phyloP scores from a whole-genome alignment of 2,329 filamentous ascomycete species.

The Sporothrix luriei region DNA sequence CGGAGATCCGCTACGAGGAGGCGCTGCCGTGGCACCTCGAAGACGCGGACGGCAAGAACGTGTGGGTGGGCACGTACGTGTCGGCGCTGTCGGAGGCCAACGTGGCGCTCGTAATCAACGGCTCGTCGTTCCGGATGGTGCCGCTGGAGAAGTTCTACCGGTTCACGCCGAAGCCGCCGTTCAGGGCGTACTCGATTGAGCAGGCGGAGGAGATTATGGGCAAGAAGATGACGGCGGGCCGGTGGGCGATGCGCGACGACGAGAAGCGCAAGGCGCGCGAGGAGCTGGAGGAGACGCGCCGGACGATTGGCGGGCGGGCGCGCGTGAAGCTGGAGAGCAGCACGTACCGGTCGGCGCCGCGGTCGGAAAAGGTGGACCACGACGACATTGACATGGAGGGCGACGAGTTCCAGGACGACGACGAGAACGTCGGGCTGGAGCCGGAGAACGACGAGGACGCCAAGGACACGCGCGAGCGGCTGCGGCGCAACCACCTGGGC shows the following conservation, averaged over 20 bases:
- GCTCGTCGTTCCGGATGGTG: slow-evolving; percentile 75
- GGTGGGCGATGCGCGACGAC: slow-evolving; percentile 76
- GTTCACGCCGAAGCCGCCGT: slow-evolving; percentile 77
- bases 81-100: slow-evolving; percentile 83
- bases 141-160: slow-evolving; percentile 96
- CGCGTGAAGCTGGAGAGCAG: slow-evolving; percentile 69
- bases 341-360: slow-evolving; percentile 63
- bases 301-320: slow-evolving; percentile 55
- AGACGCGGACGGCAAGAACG: slow-evolving; percentile 92
- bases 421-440: slow-evolving; percentile 76
- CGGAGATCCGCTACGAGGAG: slow-evolving; percentile 83
- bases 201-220: slow-evolving; percentile 83
- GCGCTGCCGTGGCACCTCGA: slow-evolving; percentile 95
- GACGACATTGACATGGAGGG: slow-evolving; percentile 67
- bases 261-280: slow-evolving; percentile 61
- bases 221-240: slow-evolving; percentile 72
- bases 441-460: slow-evolving; percentile 78
- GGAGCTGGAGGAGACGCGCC: slow-evolving; percentile 63
- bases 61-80: slow-evolving; percentile 91
- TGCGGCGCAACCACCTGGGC: slow-evolving; percentile 79
- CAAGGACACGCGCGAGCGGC: slow-evolving; percentile 70
- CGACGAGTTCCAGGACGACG: slow-evolving; percentile 83
- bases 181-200: slow-evolving; percentile 76
- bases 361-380: slow-evolving; percentile 68
- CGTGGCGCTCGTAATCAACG: slow-evolving; percentile 73